Base-by-base conservation (phyloP, 139 green algal species). In the Raphidocelis subcapitata region DNA sequence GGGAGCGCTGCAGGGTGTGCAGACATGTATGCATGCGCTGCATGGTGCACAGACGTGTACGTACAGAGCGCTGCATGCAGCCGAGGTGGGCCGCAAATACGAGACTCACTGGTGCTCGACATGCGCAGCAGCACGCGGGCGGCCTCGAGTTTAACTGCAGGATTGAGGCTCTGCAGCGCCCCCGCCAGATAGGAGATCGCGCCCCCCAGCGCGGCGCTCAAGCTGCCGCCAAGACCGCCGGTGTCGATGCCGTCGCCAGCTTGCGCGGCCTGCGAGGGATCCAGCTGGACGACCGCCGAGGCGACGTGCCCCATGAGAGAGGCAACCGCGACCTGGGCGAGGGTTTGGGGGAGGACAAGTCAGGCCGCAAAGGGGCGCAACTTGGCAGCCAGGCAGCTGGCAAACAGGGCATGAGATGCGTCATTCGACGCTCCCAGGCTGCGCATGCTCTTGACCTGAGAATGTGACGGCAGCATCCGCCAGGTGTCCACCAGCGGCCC, bases 401-500 rank as follows among this genome's bases (percentile, higher is more conserved):
- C 8, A n/a, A n/a, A n/a, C n/a, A n/a, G n/a, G n/a, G n/a, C n/a
- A n/a, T n/a, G n/a, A n/a, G n/a, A n/a, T n/a, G n/a, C n/a, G n/a
- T n/a, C n/a, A n/a, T n/a, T n/a, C n/a, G n/a, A n/a, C n/a, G n/a
- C n/a, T n/a, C n/a, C n/a, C n/a, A 8, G 8, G 41, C 41, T 12
- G n/a, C 67, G 71, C 1, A 71, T 44, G 16, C 62, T 62, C 49
- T 49, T 26, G 24, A 71, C 62, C 71, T 77, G 71, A n/a, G 71
- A 61, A 57, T 77, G 62, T 3, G 32, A 41, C n/a, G 61, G 62
- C 49, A 77, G 49, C 71, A 77, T 70, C 8, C 71, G 32, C 71
- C 71, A 77, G 2, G 71, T 77, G 51, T 77, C 71, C 62, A 77
- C 12, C 62, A 77, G 36, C 35, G 62, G 62, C 3, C 71, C 71